phyloP scores from a whole-genome alignment of 441 rosid species.

The Capsella rubella region DNA sequence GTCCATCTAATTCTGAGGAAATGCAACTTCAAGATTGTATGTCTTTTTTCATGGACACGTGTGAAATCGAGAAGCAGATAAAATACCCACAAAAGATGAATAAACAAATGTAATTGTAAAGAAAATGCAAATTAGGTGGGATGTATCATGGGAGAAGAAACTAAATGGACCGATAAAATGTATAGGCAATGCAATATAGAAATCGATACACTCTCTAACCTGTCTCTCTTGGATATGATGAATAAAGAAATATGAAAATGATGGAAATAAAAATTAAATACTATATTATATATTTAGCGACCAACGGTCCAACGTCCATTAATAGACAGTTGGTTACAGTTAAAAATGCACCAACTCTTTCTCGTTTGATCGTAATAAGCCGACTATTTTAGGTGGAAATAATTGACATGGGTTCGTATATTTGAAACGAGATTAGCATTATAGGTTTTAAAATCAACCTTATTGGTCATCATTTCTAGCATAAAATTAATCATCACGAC shows the following conservation, averaged over 20 bases:
- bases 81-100: neutral
- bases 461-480: neutral
- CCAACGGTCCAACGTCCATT: conserved; percentile 15
- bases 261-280: neutral
- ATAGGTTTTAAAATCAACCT: no score
- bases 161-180: conserved; percentile 40
- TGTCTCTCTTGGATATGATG: conserved; percentile 38
- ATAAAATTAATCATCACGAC: neutral
- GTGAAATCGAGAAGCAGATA: conserved; percentile 15
- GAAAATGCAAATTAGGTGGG: conserved; percentile 46
- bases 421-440: neutral
- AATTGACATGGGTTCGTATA: neutral
- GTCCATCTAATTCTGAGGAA: conserved; percentile 43
- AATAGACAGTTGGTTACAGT: conserved; percentile 30
- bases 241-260: conserved; percentile 21
- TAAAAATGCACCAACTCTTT: conserved; percentile 12
- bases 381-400: conserved; percentile 24
- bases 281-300: neutral
- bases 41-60: conserved; percentile 38
- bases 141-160: conserved; percentile 23
- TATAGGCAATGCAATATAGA: conserved; percentile 37
- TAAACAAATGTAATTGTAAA: conserved; percentile 16
- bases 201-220: conserved; percentile 16
- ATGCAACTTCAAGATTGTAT: conserved; percentile 34
- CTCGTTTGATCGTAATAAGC: conserved; percentile 34